phyloP scores from a whole-genome alignment of 768 basidiomycete species.

The Tricholoma sp. region DNA sequence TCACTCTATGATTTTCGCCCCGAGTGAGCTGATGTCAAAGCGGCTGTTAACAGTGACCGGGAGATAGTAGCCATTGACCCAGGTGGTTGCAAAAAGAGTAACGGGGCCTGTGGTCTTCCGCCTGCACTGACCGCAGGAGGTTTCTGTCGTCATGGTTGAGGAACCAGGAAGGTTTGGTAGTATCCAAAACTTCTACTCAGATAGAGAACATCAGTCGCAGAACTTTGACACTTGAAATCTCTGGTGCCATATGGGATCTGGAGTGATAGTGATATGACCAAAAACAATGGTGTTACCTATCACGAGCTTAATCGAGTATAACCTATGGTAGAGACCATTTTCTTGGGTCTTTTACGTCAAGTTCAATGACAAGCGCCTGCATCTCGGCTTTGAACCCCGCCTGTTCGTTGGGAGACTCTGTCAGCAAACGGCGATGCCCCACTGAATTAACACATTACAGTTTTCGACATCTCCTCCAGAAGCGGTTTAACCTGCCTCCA shows the following conservation, averaged over 20 bases:
- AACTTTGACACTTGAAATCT: background rate
- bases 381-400: slow-evolving; percentile 18
- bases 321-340: slow-evolving; percentile 3
- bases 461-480: slow-evolving; percentile 29
- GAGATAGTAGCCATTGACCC: too few species aligned
- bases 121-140: too few species aligned
- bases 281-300: background rate
- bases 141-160: too few species aligned
- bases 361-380: slow-evolving; percentile 18
- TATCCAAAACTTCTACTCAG: too few species aligned
- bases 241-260: background rate
- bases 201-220: too few species aligned
- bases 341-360: slow-evolving; percentile 21
- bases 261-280: background rate
- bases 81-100: too few species aligned
- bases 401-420: slow-evolving; percentile 1
- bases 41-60: too few species aligned
- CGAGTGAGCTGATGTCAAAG: too few species aligned
- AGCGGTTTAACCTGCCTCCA: slow-evolving; percentile 44
- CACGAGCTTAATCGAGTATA: background rate
- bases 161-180: too few species aligned
- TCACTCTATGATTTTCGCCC: background rate
- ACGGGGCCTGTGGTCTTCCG: too few species aligned
- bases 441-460: slow-evolving; percentile 29
- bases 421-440: background rate